Evolutionary conservation across 495 filamentous ascomycete genomes (phyloP).

Genomic region (Chaetomium tenue): DNA sequence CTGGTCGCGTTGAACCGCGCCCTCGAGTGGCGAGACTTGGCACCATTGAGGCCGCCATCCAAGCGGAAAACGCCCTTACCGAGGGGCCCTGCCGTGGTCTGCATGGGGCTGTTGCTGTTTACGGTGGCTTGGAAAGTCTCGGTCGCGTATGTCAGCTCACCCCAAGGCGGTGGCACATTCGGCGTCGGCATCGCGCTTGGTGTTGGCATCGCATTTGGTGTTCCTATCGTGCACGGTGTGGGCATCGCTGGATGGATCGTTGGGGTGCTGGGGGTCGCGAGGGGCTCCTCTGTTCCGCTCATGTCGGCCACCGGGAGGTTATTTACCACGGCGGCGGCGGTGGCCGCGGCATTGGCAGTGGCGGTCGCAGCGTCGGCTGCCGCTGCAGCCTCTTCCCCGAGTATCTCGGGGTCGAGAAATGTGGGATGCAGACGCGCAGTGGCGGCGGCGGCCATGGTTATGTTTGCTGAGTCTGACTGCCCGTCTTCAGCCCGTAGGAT

Average conservation of each 20-base stretch:
- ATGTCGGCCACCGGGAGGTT: constrained; percentile 26
- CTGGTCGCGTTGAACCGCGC: constrained; percentile 66
- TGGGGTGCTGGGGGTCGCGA: constrained; percentile 6
- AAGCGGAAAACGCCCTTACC: constrained; percentile 45
- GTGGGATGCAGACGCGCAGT: constrained; percentile 48
- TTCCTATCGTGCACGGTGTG: constrained; percentile 13
- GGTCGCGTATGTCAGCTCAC: constrained; percentile 43
- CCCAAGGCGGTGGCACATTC: constrained; percentile 42
- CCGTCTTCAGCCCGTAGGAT: constrained; percentile 33
- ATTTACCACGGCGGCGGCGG: constrained; percentile 21
- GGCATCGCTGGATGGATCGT: constrained; percentile 13
- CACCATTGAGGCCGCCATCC: constrained; percentile 35
- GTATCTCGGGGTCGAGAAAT: constrained; percentile 51
- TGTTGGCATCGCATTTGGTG: neutral
- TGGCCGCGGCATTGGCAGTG: constrained; percentile 23
- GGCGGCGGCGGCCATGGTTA: constrained; percentile 50
- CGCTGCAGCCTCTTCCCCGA: constrained; percentile 38
- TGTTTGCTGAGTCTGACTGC: constrained; percentile 35
- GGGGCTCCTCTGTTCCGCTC: constrained; percentile 15
- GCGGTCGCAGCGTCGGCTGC: constrained; percentile 33
- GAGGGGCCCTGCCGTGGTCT: constrained; percentile 26
- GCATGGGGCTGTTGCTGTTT: constrained; percentile 20
- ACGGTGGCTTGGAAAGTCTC: constrained; percentile 33
- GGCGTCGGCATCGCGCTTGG: constrained; percentile 19
- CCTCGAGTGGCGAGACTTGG: constrained; percentile 49